Percentiles rank a stretch among this genome's conserved stretches.
Conservation (phyloP, 164 flowering plant species). For the Buxus sempervirens region DNA sequence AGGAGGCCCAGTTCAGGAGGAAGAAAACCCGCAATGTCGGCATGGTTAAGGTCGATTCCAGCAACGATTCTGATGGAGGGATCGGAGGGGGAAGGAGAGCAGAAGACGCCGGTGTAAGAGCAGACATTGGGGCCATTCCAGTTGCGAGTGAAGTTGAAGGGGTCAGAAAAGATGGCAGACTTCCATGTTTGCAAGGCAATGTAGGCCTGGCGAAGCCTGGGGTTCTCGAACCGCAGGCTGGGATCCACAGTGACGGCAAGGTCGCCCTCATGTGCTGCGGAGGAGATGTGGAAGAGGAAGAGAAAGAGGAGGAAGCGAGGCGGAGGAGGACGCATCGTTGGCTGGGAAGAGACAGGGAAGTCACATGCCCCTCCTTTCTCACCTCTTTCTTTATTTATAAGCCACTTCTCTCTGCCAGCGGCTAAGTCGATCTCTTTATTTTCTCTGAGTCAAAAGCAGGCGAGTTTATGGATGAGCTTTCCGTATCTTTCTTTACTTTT, state of each 20-base stretch:
- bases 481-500: too few species aligned
- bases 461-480: too few species aligned
- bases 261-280: background rate
- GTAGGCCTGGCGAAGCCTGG: conserved; percentile 54
- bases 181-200: conserved; percentile 78
- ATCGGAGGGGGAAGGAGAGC: conserved; percentile 37
- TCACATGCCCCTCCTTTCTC: background rate
- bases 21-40: conserved; percentile 76
- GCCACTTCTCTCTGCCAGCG: background rate
- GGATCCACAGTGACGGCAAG: background rate
- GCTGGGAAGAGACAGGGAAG: background rate
- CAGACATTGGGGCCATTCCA: conserved; percentile 77
- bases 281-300: background rate
- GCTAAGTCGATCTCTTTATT: too few species aligned
- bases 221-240: conserved; percentile 40
- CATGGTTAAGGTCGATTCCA: conserved; percentile 76
- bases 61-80: conserved; percentile 43
- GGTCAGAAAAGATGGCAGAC: conserved; percentile 61
- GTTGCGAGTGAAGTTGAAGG: conserved; percentile 54
- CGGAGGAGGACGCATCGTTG: background rate
- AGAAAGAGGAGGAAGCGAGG: background rate
- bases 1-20: conserved; percentile 66
- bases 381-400: background rate
- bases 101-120: conserved; percentile 55
- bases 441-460: too few species aligned